These are phyloP conservation scores for Torulaspora indica DNA, from an alignment of 805 yeast species.

Conservation along the genomic window DNA sequence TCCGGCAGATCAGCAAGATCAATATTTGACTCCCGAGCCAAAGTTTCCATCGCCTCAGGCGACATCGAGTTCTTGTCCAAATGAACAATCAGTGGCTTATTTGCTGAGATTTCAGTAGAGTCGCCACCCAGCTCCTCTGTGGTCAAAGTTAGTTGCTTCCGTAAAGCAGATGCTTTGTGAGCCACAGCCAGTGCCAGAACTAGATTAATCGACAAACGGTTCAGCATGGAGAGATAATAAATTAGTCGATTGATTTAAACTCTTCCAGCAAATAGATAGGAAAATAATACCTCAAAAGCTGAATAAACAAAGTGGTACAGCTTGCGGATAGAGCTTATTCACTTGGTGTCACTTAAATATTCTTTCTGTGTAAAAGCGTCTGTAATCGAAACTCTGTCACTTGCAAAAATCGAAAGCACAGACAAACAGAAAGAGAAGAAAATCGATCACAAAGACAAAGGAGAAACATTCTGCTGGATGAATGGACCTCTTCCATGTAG, in stretches of 20 bases:
- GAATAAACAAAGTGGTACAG: neutral
- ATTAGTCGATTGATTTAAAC: neutral
- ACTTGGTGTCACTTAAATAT: conserved; percentile 1
- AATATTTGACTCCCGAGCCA: conserved; percentile 25
- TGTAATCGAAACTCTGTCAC: neutral
- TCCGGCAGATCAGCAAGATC: conserved; percentile 29
- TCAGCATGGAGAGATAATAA: conserved; percentile 1
- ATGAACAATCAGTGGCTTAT: conserved; percentile 15
- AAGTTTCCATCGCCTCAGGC: conserved; percentile 21
- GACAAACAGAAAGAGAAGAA: neutral
- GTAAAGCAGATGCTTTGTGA: conserved; percentile 2
- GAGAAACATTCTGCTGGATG: neutral
- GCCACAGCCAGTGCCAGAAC: conserved; percentile 5
- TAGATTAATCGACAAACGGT: conserved; percentile 3
- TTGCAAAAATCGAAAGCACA: neutral
- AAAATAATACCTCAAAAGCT: neutral
- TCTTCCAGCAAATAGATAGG: neutral
- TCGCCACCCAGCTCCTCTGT: conserved; percentile 25
- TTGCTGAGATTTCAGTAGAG: conserved; percentile 8
- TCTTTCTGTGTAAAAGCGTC: conserved; percentile 4
- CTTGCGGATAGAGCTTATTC: neutral
- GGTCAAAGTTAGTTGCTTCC: conserved; percentile 11
- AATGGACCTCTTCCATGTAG: neutral
- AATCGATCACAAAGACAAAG: neutral
- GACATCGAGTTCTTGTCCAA: conserved; percentile 17